Evolutionary conservation across 371 early-diverging fungal genomes (phyloP), one percentile per base, ranked within the genome.

Genomic region (Rhizopus arrhizus): DNA sequence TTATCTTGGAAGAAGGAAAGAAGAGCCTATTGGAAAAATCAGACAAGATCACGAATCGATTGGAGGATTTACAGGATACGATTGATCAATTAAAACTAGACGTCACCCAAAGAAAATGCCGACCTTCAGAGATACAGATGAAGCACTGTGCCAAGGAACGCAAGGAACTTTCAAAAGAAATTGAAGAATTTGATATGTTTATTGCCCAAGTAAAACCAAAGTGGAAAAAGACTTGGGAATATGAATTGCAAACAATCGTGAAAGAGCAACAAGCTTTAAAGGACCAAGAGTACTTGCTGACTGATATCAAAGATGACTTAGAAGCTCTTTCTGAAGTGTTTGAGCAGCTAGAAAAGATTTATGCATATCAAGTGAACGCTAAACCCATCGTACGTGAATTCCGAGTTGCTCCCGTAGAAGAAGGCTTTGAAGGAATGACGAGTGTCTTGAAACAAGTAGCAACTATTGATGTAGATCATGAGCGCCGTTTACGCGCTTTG

Each of bases 161-260:
- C 16, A 72, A 70, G n/a, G 72, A 72, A 7, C 68, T 91, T n/a
- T 73, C 63, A 0, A 46, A 69, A 4, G 88, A 85, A 35, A 83
- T 87, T 38, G 74, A 77, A 15, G 77, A 81, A 35, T 83, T 90
- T 41, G 65, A 78, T 9, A 64, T 72, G 31, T 89, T 82, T 48
- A 85, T 93, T 54, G 75, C 75, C 46, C 78, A 84, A 12, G 80
- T 87, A 6, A 82, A 86, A 32, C 86, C 91, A 11, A 73, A 77
- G 5, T 93, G 93, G 93, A 92, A 92, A 62, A 88, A 84, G 74
- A 88, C 88, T 0, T 93, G 92, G 92, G 91, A 91, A 59, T 81
- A 82, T 11, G 92, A 92, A 66, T 69, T 93, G 38, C 88, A 93
- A 59, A 85, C 81, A 16, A 90, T 93, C 64, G 81, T 93, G 38